Percentiles rank a stretch among this genome's conserved stretches.
Conservation (phyloP, 1,139 yeast genomes). For the Maudiozyma humilis region DNA sequence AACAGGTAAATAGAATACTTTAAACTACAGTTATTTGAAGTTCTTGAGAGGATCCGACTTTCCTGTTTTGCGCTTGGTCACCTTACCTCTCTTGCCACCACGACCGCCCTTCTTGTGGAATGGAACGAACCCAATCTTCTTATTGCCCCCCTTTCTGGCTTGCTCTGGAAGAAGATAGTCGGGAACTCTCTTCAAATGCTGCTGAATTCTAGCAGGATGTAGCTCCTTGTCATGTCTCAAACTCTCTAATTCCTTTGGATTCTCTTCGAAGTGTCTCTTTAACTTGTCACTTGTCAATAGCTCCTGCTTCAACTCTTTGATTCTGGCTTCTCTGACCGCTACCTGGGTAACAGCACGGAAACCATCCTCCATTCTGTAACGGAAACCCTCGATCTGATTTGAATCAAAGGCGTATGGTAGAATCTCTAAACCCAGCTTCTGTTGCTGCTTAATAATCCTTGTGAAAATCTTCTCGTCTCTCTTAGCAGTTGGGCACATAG, state of each 20-base stretch:
- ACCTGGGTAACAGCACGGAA: conserved; percentile 89
- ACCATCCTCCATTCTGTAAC: conserved; percentile 96
- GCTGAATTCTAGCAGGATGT: conserved; percentile 74
- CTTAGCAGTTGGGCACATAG: conserved; percentile 61
- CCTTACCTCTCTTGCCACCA: conserved; percentile 36
- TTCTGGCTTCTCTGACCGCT: conserved; percentile 88
- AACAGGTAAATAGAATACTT: not conserved
- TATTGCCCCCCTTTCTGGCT: conserved; percentile 50
- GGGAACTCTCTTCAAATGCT: conserved; percentile 86
- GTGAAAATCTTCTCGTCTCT: conserved; percentile 79
- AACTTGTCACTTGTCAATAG: conserved; percentile 81
- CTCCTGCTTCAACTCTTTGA: conserved; percentile 82
- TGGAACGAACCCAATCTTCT: conserved; percentile 68
- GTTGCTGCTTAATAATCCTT: conserved; percentile 70
- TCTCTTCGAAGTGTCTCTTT: conserved; percentile 92
- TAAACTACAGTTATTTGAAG: conserved; percentile 32
- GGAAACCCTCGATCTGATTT: conserved; percentile 89
- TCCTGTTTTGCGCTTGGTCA: conserved; percentile 32
- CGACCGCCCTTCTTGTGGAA: conserved; percentile 45
- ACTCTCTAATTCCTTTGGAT: conserved; percentile 87
- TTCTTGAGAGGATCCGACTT: conserved; percentile 69
- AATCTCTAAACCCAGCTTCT: conserved; percentile 60
- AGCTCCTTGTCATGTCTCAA: conserved; percentile 87
- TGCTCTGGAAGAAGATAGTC: conserved; percentile 80
- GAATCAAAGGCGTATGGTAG: conserved; percentile 86